Conservation (phyloP, 2,329 filamentous ascomycete genomes). For the Hypocreales sp. region DNA sequence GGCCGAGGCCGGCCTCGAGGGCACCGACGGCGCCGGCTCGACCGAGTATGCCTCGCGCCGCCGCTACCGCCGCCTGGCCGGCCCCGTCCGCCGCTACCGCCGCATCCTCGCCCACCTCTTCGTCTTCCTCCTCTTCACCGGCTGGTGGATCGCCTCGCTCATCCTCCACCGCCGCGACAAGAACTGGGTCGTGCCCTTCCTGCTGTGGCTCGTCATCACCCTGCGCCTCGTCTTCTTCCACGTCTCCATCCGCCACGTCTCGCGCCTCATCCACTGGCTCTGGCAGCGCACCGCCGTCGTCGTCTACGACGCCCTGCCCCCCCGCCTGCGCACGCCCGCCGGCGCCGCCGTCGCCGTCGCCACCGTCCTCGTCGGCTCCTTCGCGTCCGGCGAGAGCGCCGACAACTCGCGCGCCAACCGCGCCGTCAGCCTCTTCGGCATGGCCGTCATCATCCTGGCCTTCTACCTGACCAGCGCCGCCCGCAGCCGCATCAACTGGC, state of each 20-base stretch:
- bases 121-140: constrained; percentile 28
- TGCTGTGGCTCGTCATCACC: constrained; percentile 61
- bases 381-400: constrained; percentile 52
- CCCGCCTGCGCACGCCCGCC: constrained; percentile 45
- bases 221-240: constrained; percentile 63
- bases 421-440: constrained; percentile 65
- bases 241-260: constrained; percentile 51
- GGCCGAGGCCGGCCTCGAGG: constrained; percentile 11
- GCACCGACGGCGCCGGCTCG: constrained; percentile 4
- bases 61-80: constrained; percentile 9
- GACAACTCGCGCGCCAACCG: constrained; percentile 73
- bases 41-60: constrained; percentile 3
- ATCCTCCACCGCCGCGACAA: constrained; percentile 55
- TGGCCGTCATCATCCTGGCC: constrained; percentile 50
- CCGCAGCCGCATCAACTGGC: constrained; percentile 50
- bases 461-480: constrained; percentile 61
- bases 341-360: constrained; percentile 50
- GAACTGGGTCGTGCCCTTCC: constrained; percentile 75
- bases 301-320: constrained; percentile 46
- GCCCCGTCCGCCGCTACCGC: constrained; percentile 26
- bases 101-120: constrained; percentile 30
- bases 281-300: constrained; percentile 52
- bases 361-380: constrained; percentile 64
- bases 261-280: constrained; percentile 46
- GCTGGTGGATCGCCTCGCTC: constrained; percentile 65